A percentile compares a stretch with the other conserved stretches of the same genome.
phyloP scores from a whole-genome alignment of 306 rosid species.

The Chamaecrista fasciculata region DNA sequence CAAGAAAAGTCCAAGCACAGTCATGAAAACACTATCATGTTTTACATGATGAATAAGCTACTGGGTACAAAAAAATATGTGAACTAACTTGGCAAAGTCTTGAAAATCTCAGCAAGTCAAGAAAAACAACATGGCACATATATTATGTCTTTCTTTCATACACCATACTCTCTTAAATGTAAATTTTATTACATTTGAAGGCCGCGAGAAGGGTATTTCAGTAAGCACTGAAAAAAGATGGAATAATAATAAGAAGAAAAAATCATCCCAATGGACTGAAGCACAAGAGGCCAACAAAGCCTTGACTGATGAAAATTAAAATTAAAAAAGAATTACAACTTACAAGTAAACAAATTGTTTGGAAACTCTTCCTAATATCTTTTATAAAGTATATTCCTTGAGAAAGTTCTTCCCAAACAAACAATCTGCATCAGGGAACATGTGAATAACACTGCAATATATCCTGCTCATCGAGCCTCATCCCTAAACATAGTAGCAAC shows the following conservation, averaged over 20 bases:
- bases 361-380: background rate
- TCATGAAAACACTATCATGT: background rate
- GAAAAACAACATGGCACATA: background rate
- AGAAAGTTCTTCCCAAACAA: constrained; percentile 13
- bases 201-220: background rate
- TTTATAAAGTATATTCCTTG: background rate
- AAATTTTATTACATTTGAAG: background rate
- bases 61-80: background rate
- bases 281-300: background rate
- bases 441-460: background rate
- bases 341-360: constrained; percentile 9
- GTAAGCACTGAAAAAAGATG: constrained; percentile 36
- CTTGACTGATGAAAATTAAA: background rate
- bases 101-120: constrained; percentile 12
- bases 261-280: constrained; percentile 6
- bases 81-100: background rate
- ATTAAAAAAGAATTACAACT: constrained; percentile 9
- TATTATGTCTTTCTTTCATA: constrained; percentile 10
- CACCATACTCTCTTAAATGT: background rate
- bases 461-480: constrained; percentile 13
- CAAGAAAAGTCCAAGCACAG: background rate
- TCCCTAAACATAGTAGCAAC: background rate
- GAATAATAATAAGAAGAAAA: background rate
- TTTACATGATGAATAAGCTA: background rate
- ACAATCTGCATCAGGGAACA: constrained; percentile 2